phyloP scores from a whole-genome alignment of 805 yeast genomes.

The Ogataea paradorogensis region DNA sequence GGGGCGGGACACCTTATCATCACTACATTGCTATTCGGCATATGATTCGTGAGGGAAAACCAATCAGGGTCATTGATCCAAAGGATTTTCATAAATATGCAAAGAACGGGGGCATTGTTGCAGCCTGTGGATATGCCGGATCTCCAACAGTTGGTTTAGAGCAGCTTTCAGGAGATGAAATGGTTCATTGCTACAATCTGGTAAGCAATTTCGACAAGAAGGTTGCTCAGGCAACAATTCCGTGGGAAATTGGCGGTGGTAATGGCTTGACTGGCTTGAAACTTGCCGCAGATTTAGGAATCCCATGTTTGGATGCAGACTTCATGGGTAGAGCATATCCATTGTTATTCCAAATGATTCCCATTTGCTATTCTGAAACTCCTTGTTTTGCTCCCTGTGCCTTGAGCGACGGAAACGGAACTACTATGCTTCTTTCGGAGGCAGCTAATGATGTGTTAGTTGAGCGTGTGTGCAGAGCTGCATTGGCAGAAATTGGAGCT shows the following conservation, averaged over 20 bases:
- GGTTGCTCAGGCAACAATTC: slow-evolving; percentile 33
- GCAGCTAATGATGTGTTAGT: slow-evolving; percentile 32
- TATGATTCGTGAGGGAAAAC: slow-evolving; percentile 34
- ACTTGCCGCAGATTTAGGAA: slow-evolving; percentile 16
- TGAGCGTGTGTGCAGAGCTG: slow-evolving; percentile 39
- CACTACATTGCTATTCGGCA: slow-evolving; percentile 33
- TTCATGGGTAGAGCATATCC: slow-evolving; percentile 50
- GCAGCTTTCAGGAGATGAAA: slow-evolving; percentile 38
- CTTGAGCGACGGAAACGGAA: slow-evolving; percentile 42
- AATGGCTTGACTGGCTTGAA: slow-evolving; percentile 37
- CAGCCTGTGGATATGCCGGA: slow-evolving; percentile 40
- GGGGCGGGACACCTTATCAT: slow-evolving; percentile 44
- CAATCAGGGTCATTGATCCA: slow-evolving; percentile 33
- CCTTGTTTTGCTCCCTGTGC: slow-evolving; percentile 29
- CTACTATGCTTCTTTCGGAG: slow-evolving; percentile 31
- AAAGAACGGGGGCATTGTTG: slow-evolving; percentile 29
- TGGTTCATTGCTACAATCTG: slow-evolving; percentile 30
- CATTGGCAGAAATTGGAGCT: slow-evolving; percentile 40
- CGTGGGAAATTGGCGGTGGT: slow-evolving; percentile 44
- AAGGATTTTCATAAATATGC: slow-evolving; percentile 27
- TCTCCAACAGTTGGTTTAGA: slow-evolving; percentile 47
- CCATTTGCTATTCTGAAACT: slow-evolving; percentile 42
- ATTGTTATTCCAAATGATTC: slow-evolving; percentile 38
- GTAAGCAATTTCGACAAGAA: slow-evolving; percentile 28
- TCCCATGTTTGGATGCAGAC: slow-evolving; percentile 38